Evolutionary conservation across 192 early-diverging fungal genomes (phyloP).

Genomic region (Gonapodya prolifera): DNA sequence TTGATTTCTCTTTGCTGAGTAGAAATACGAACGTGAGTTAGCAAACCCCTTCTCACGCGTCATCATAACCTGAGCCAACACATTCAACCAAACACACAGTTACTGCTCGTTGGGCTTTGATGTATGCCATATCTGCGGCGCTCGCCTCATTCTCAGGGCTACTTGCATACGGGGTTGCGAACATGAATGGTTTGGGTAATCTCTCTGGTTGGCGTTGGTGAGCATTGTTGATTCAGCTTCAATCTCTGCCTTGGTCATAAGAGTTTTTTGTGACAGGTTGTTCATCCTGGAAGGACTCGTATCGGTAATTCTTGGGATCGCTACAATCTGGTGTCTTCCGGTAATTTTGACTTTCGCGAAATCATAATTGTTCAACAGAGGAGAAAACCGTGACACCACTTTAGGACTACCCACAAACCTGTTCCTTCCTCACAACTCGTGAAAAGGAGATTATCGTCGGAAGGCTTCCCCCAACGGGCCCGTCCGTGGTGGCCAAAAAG

Average conservation of each 20-base stretch:
- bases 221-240: not conserved
- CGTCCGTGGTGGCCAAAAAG: not conserved
- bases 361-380: not conserved
- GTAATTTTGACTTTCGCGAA: not conserved
- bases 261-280: not conserved
- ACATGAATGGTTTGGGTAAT: conserved; percentile 34
- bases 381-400: not conserved
- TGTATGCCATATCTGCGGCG: not conserved
- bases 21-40: no score
- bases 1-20: no score
- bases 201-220: conserved; percentile 47
- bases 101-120: not conserved
- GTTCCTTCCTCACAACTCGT: conserved; percentile 32
- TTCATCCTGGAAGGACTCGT: conserved; percentile 32
- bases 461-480: conserved; percentile 15
- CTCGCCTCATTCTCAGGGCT: conserved; percentile 44
- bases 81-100: not conserved
- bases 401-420: conserved; percentile 2
- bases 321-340: conserved; percentile 15
- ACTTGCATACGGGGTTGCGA: conserved; percentile 36
- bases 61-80: no score
- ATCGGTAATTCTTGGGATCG: conserved; percentile 21
- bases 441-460: conserved; percentile 36
- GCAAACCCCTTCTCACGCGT: no score
- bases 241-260: no score